These are phyloP conservation scores for Volvox africanus DNA, from an alignment of 139 green algal genomes.

Conservation along the genomic window DNA sequence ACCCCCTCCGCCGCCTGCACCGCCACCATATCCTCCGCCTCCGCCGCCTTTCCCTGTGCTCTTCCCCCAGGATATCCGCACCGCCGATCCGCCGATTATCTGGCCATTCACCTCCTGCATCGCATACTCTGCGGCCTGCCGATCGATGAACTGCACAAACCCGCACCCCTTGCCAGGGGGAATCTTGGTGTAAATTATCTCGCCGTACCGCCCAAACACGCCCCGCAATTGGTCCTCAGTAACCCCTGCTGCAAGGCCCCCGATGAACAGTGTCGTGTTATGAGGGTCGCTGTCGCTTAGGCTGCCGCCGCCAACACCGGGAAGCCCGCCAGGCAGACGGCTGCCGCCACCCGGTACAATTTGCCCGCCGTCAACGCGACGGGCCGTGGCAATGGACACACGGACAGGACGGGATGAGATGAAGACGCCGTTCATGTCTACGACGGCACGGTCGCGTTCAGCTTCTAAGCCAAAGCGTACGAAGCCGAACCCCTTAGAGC, in stretches of 20 bases:
- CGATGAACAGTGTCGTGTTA: constrained; percentile 95
- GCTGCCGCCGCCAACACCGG: constrained; percentile 44
- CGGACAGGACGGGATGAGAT: constrained; percentile 83
- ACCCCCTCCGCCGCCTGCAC: neutral
- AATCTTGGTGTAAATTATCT: constrained; percentile 96
- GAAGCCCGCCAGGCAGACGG: neutral
- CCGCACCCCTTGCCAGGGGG: constrained; percentile 95
- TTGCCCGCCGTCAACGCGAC: constrained; percentile 19
- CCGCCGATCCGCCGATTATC: constrained; percentile 69
- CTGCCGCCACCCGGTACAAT: constrained; percentile 26
- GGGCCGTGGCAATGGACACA: constrained; percentile 81
- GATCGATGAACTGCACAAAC: constrained; percentile 94
- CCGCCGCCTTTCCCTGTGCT: constrained; percentile 38
- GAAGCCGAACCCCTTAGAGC: constrained; percentile 97
- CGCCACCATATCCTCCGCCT: constrained; percentile 1
- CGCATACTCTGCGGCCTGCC: constrained; percentile 77
- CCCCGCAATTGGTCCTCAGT: constrained; percentile 85
- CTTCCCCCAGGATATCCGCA: constrained; percentile 83
- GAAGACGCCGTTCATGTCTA: constrained; percentile 87
- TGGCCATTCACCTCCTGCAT: constrained; percentile 82
- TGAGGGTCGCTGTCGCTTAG: constrained; percentile 77
- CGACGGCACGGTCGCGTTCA: constrained; percentile 88
- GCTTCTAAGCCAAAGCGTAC: constrained; percentile 90
- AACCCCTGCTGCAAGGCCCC: constrained; percentile 70
- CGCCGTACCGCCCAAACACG: constrained; percentile 85